Evolutionary conservation across 2,329 filamentous ascomycete genomes (phyloP).

Genomic region (Exophiala bonariae): DNA sequence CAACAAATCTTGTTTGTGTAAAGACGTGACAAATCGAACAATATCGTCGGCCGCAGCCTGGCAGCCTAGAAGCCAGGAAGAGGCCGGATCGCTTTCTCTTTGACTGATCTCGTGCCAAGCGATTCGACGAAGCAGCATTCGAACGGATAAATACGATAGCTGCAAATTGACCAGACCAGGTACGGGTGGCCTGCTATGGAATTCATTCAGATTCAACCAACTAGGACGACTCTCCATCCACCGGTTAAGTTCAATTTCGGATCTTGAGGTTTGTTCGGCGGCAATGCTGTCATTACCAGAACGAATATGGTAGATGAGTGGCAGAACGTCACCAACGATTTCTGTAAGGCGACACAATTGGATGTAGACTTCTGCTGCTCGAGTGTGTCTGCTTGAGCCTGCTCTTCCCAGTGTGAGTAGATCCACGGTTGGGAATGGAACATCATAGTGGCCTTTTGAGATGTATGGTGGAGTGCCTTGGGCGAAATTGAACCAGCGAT

Average conservation of each 20-base stretch:
- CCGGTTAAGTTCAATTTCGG: conserved; percentile 45
- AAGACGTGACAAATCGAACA: conserved; percentile 43
- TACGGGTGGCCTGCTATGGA: conserved; percentile 35
- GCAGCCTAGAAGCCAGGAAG: conserved; percentile 27
- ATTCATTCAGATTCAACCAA: conserved; percentile 40
- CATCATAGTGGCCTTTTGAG: conserved; percentile 55
- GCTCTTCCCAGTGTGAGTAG: conserved; percentile 38
- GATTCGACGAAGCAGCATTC: conserved; percentile 49
- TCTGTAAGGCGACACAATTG: conserved; percentile 53
- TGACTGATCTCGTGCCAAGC: conserved; percentile 43
- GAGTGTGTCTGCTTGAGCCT: conserved; percentile 41
- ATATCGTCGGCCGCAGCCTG: conserved; percentile 22
- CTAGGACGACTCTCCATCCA: conserved; percentile 48
- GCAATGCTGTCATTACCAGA: conserved; percentile 43
- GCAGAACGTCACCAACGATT: conserved; percentile 46
- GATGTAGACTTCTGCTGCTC: conserved; percentile 53
- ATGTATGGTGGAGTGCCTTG: conserved; percentile 58
- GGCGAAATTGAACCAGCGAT: conserved; percentile 58
- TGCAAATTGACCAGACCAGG: conserved; percentile 46
- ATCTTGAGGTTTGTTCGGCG: conserved; percentile 45
- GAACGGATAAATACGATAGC: conserved; percentile 44
- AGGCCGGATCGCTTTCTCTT: conserved; percentile 21
- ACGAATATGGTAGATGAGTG: conserved; percentile 47
- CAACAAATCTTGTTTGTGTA: conserved; percentile 21
- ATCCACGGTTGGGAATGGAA: conserved; percentile 52